Percentiles rank a stretch among this genome's conserved stretches.
phyloP scores from a whole-genome alignment of 192 early-diverging fungal genomes.

The Coemansia sp. region DNA sequence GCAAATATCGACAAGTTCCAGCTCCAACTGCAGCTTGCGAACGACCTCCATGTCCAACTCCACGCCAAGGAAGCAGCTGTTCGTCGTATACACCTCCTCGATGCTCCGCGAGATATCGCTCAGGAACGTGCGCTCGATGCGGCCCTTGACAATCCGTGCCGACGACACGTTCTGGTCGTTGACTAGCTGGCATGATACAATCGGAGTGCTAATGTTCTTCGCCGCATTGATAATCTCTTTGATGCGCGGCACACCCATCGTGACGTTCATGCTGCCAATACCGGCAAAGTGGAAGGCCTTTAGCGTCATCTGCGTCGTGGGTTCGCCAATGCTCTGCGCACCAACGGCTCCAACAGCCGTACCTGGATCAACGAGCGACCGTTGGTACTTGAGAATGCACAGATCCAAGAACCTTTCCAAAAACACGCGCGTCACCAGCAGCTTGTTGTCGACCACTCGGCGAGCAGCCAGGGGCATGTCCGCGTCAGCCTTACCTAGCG shows the following conservation, averaged over 20 bases:
- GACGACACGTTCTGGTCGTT: constrained; percentile 64
- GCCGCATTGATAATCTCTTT: constrained; percentile 99
- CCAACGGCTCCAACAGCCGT: constrained; percentile 96
- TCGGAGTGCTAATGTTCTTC: constrained; percentile 92
- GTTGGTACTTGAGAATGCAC: constrained; percentile 79
- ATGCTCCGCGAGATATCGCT: constrained; percentile 93
- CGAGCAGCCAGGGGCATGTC: constrained; percentile 32
- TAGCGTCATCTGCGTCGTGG: constrained; percentile 99
- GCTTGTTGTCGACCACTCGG: constrained; percentile 60
- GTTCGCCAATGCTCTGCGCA: constrained; percentile 97
- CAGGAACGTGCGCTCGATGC: constrained; percentile 88
- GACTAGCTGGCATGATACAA: constrained; percentile 77
- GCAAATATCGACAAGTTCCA: constrained; percentile 71
- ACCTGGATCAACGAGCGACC: constrained; percentile 92
- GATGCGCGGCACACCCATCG: constrained; percentile 98
- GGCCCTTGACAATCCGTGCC: constrained; percentile 94
- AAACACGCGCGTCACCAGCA: constrained; percentile 70
- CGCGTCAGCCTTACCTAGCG: constrained; percentile 25
- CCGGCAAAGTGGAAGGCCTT: constrained; percentile 99
- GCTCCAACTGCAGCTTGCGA: constrained; percentile 84
- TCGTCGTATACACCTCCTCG: constrained; percentile 78
- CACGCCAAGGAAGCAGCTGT: constrained; percentile 74
- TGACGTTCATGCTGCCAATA: constrained; percentile 98
- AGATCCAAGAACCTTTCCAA: constrained; percentile 72
- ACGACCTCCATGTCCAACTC: constrained; percentile 85